phyloP scores from a whole-genome alignment of 139 green algal species.

The Ulvella scutata region DNA sequence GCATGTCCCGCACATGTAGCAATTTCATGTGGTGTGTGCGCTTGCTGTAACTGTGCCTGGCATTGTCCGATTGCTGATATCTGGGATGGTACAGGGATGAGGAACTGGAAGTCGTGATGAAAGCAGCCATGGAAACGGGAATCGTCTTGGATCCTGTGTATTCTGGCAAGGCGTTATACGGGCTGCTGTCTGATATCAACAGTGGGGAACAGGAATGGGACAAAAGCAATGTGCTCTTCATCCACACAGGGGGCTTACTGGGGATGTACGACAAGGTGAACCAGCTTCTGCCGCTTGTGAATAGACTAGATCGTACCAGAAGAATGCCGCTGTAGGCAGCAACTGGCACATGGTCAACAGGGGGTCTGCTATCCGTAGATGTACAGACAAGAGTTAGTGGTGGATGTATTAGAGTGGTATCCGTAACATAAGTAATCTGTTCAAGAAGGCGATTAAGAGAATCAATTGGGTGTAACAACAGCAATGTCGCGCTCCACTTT shows the following conservation, averaged over 20 bases:
- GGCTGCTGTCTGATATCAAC: conserved; percentile 51
- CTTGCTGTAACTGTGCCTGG: no score
- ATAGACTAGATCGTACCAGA: not conserved
- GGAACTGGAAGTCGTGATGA: conserved; percentile 57
- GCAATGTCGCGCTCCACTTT: not conserved
- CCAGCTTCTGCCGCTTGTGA: conserved; percentile 53
- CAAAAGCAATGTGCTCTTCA: conserved; percentile 54
- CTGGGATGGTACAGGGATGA: conserved; percentile 24
- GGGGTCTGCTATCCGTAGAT: no score
- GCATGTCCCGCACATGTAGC: not conserved
- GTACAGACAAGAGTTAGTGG: no score
- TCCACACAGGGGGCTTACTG: conserved; percentile 81
- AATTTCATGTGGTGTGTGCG: no score
- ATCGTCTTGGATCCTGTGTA: conserved; percentile 88
- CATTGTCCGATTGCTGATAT: no score
- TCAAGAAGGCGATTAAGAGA: no score
- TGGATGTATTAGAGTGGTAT: no score
- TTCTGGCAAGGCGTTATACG: conserved; percentile 69
- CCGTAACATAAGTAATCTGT: no score
- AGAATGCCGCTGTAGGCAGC: not conserved
- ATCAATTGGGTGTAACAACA: no score
- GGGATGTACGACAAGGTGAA: conserved; percentile 80
- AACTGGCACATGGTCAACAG: no score
- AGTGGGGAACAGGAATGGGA: conserved; percentile 47
- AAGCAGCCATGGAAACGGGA: conserved; percentile 45